Evolutionary conservation across 306 rosid genomes (phyloP).

Genomic region (Rosa persica): DNA sequence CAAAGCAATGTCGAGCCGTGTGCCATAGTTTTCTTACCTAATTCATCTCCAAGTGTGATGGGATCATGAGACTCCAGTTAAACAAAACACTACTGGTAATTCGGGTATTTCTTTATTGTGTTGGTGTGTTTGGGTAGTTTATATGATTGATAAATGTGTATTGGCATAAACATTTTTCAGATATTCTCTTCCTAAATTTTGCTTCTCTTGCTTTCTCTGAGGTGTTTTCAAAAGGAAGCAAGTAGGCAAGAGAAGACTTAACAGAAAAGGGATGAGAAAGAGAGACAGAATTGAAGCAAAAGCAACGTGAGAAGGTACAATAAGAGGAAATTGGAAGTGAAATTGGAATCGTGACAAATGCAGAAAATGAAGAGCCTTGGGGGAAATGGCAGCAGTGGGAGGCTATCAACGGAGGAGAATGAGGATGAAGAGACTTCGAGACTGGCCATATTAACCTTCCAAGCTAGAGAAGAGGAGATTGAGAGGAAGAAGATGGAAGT

Average conservation of each 20-base stretch:
- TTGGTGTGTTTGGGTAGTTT: neutral
- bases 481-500: slow-evolving; percentile 88
- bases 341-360: slow-evolving; percentile 25
- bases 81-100: neutral
- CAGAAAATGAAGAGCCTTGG: slow-evolving; percentile 63
- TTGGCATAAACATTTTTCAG: neutral
- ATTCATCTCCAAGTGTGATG: neutral
- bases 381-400: slow-evolving; percentile 57
- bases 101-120: neutral
- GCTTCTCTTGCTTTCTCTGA: neutral
- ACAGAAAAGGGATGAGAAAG: neutral
- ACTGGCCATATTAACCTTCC: slow-evolving; percentile 57
- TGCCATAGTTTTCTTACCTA: neutral
- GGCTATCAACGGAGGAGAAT: slow-evolving; percentile 49
- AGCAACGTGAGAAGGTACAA: neutral
- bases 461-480: slow-evolving; percentile 86
- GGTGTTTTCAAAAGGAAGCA: slow-evolving; percentile 1
- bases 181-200: neutral
- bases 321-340: neutral
- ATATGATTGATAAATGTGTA: neutral
- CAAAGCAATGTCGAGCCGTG: neutral
- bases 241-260: slow-evolving; percentile 5
- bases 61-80: neutral
- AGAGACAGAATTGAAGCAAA: slow-evolving; percentile 8
- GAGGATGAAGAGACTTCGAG: slow-evolving; percentile 64